A percentile compares a stretch with the other conserved stretches of the same genome.
phyloP scores from a whole-genome alignment of 441 rosid species.

The Populus hybrid region DNA sequence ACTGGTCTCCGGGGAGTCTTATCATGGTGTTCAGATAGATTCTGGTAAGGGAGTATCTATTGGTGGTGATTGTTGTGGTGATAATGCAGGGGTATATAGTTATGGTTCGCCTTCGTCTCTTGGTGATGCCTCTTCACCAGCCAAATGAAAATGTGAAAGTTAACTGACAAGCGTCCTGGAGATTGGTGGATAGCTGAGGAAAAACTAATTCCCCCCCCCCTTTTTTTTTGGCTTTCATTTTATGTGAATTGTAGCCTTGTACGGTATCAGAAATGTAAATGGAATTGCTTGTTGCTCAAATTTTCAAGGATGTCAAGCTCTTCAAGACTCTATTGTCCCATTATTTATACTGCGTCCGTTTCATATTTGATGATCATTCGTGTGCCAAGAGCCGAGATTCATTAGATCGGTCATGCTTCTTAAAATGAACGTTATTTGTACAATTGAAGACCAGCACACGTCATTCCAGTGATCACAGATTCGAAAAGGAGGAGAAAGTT shows the following conservation, averaged over 20 bases:
- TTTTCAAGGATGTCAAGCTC: slow-evolving; percentile 6
- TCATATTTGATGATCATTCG: background rate
- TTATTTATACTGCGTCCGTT: background rate
- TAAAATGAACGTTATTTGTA: background rate
- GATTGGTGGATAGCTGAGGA: slow-evolving; percentile 1
- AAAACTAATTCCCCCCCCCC: too few species aligned
- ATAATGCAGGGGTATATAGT: slow-evolving; percentile 38
- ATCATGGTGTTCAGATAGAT: slow-evolving; percentile 44
- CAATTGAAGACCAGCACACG: background rate
- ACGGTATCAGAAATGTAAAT: slow-evolving; percentile 5
- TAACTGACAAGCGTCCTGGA: slow-evolving; percentile 14
- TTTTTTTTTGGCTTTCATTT: background rate
- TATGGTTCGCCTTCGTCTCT: slow-evolving; percentile 50
- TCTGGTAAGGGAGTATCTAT: slow-evolving; percentile 28
- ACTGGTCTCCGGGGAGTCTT: slow-evolving; percentile 73
- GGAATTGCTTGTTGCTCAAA: background rate
- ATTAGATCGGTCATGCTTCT: background rate
- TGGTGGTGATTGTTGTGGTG: slow-evolving; percentile 31
- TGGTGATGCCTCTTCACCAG: slow-evolving; percentile 35
- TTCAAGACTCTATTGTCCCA: background rate
- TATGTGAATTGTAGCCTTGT: background rate
- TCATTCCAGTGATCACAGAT: background rate
- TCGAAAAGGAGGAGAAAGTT: background rate
- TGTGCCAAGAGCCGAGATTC: background rate
- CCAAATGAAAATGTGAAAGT: slow-evolving; percentile 25